These are phyloP conservation scores for Agaricales sp. DNA, from an alignment of 1,284 basidiomycete genomes.

Conservation along the genomic window DNA sequence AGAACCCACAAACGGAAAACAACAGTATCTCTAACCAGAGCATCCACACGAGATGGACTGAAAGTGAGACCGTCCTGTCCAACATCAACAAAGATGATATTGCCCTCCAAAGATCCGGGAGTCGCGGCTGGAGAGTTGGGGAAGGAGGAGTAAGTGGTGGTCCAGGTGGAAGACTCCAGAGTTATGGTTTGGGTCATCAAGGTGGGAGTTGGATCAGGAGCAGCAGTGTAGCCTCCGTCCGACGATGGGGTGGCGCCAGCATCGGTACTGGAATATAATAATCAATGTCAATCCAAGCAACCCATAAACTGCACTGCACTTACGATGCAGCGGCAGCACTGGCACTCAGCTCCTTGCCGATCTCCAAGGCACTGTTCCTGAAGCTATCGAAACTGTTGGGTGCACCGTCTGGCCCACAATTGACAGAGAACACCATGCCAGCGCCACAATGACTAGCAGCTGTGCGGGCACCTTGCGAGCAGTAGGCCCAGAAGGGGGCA, in stretches of 20 bases:
- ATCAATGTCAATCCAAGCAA: background rate
- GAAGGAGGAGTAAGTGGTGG: conserved; percentile 43
- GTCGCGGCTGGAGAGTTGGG: conserved; percentile 41
- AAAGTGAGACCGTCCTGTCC: conserved; percentile 41
- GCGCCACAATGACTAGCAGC: conserved; percentile 42
- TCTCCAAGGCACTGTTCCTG: conserved; percentile 38
- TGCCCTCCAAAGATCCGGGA: conserved; percentile 30
- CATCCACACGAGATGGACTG: conserved; percentile 37
- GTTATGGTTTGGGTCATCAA: conserved; percentile 27
- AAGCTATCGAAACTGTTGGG: conserved; percentile 48
- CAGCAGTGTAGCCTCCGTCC: conserved; percentile 18
- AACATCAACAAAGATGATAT: conserved; percentile 38
- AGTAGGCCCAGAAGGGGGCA: conserved; percentile 42
- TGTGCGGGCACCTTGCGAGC: conserved; percentile 30
- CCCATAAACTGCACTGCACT: conserved; percentile 32
- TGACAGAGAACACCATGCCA: conserved; percentile 59
- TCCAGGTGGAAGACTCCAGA: conserved; percentile 33
- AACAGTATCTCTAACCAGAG: conserved; percentile 38
- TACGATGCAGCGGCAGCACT: conserved; percentile 24
- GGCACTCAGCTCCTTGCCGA: conserved; percentile 34
- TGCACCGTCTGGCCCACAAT: conserved; percentile 40
- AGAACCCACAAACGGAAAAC: conserved; percentile 50
- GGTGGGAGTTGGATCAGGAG: conserved; percentile 6
- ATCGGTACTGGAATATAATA: conserved; percentile 15
- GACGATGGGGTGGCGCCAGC: conserved; percentile 29